Percentiles rank a stretch among this genome's conserved stretches.
Conservation (phyloP, 768 basidiomycete species). For the Suillus tomentosus region DNA sequence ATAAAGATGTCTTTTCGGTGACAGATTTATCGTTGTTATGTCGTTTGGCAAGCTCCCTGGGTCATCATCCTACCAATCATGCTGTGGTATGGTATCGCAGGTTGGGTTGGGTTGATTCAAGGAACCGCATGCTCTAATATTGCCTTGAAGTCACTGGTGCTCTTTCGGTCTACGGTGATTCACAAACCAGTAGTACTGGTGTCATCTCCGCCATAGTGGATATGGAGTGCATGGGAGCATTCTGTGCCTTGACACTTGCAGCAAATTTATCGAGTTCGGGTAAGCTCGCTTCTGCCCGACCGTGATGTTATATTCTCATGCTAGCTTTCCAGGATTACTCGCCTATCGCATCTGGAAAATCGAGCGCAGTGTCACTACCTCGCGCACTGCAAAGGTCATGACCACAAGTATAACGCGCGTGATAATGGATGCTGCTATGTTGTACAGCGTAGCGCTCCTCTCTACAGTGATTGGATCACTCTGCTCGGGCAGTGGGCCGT, state of each 20-base stretch:
- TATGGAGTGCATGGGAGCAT: constrained; percentile 8
- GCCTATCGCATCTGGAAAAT: constrained; percentile 2
- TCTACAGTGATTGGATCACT: constrained; percentile 34
- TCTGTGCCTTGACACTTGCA: constrained; percentile 9
- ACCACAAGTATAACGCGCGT: constrained; percentile 27
- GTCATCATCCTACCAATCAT: constrained; percentile 15
- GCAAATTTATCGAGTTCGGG: constrained; percentile 7
- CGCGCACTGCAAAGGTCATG: constrained; percentile 4
- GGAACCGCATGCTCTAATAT: background rate
- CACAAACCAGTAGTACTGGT: constrained; percentile 1
- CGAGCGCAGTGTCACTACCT: background rate
- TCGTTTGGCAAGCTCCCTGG: constrained; percentile 17
- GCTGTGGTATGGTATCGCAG: constrained; percentile 12
- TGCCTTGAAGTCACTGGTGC: constrained; percentile 3
- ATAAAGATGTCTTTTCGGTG: background rate
- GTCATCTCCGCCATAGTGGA: background rate
- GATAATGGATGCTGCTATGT: constrained; percentile 16
- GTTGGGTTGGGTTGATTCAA: background rate
- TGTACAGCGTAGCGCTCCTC: constrained; percentile 37
- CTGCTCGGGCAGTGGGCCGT: constrained; percentile 32
- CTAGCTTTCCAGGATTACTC: background rate
- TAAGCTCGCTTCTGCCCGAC: background rate
- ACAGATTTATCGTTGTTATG: constrained; percentile 20
- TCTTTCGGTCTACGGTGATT: constrained; percentile 9
- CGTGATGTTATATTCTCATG: background rate